Base-by-base conservation (phyloP, 2,329 filamentous ascomycete genomes). In the Trichoderma lentiforme region DNA sequence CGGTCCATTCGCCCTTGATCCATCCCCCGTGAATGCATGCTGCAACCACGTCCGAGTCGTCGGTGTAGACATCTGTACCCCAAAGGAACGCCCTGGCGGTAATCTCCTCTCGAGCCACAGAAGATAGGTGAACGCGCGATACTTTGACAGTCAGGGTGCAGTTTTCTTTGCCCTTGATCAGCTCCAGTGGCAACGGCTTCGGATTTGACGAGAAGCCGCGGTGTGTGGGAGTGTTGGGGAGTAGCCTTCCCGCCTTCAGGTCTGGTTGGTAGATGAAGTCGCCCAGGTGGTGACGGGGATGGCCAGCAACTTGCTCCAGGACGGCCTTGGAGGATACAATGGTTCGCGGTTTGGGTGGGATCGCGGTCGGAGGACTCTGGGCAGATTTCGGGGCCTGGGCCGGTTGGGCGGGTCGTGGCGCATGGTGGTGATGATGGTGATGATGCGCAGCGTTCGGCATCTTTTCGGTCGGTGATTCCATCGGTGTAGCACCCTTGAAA, bases 11-110 rank as follows among this genome's bases (percentile, higher is more conserved):
- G 39, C 95, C 95, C 56, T 91, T 90, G 75, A 99, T 92, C 90
- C 94, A 98, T 4, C 96, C 96, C 2, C 91, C 91, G 80, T 99
- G 96, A 60, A 99, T 95, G 73, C 95, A 95, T 2, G 95, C 95
- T 0, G 94, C 95, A 28, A 99, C 88, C 0, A 96, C 90, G 78
- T 99, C 96, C 0, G 94, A 97, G 81, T 99, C 96, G 76, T 99
- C 96, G 0, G 94, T 97, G 79, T 98, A 98, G 7, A 99, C 88
- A 47, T 97, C 95, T 0, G 94, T 96, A 1, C 96, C 96, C 95
- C 95, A 99, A 0, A 99, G 81, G 8, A 93, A 93, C 24, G 92
- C 88, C 39, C 93, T 89, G 8, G 89, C 84, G 12, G 94, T 97
- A 66, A 98, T 95, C 75, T 97, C 93, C 79, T 96, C 93, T 34